A percentile compares a stretch with the other conserved stretches of the same genome.
phyloP scores from a whole-genome alignment of 495 filamentous ascomycete genomes.

The Penicillium turbatum region DNA sequence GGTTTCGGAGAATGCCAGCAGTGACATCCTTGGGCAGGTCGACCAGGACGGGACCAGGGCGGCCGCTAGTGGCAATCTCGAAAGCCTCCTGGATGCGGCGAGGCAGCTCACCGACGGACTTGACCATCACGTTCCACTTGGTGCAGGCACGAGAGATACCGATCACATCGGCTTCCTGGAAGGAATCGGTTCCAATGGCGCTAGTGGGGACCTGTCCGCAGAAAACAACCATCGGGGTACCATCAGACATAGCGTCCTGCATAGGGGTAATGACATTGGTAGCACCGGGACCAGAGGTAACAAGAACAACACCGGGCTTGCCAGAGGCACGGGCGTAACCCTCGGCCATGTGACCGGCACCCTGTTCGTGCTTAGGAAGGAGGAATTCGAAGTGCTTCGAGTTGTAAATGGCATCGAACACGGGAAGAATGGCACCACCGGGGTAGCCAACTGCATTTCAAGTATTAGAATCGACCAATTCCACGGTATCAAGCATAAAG shows the following conservation, averaged over 20 bases:
- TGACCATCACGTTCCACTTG: slow-evolving; percentile 64
- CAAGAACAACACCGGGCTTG: slow-evolving; percentile 59
- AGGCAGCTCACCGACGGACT: slow-evolving; percentile 56
- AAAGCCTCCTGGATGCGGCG: slow-evolving; percentile 60
- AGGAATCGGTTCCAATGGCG: slow-evolving; percentile 57
- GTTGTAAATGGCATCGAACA: slow-evolving; percentile 63
- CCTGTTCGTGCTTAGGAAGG: slow-evolving; percentile 60
- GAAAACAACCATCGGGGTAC: slow-evolving; percentile 62
- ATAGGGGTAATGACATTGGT: slow-evolving; percentile 61
- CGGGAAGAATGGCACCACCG: slow-evolving; percentile 48
- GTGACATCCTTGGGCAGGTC: slow-evolving; percentile 60
- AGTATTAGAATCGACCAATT: slow-evolving; percentile 8
- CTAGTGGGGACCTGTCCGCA: slow-evolving; percentile 56
- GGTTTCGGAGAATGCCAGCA: slow-evolving; percentile 46
- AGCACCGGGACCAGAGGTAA: slow-evolving; percentile 62
- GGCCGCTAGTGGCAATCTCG: slow-evolving; percentile 56
- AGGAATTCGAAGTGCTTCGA: slow-evolving; percentile 60
- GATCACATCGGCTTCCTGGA: slow-evolving; percentile 62
- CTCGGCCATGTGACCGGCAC: slow-evolving; percentile 63
- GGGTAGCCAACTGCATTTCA: slow-evolving; percentile 26
- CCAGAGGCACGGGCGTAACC: slow-evolving; percentile 60
- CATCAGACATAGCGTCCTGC: slow-evolving; percentile 60
- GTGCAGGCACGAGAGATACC: slow-evolving; percentile 59
- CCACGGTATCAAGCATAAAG: slow-evolving; percentile 5
- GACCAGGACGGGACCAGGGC: slow-evolving; percentile 60